Percentiles rank a stretch among this genome's conserved stretches.
Evolutionary conservation across 495 filamentous ascomycete species (phyloP).

Genomic region (Penicillium herquei): DNA sequence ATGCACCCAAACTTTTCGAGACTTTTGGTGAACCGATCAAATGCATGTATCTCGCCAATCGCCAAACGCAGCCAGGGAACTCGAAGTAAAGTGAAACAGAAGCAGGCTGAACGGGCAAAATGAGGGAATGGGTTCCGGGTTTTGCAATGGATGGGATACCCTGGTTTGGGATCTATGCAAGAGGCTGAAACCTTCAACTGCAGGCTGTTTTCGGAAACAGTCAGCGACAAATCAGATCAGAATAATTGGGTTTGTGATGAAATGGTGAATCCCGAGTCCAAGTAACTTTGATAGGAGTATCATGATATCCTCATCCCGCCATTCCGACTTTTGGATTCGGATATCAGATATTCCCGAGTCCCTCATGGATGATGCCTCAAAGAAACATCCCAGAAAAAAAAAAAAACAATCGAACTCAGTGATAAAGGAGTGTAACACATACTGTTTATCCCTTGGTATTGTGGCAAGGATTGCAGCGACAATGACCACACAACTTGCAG

Average conservation of each 20-base stretch:
- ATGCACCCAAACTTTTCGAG: constrained; percentile 14
- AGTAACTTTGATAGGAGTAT: too few species aligned
- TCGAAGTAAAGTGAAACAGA: constrained; percentile 2
- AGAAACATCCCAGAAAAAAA: too few species aligned
- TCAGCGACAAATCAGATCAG: neutral
- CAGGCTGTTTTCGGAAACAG: neutral
- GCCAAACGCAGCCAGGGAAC: constrained; percentile 6
- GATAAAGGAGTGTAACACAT: neutral
- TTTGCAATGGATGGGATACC: neutral
- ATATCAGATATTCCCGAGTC: too few species aligned
- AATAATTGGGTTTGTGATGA: neutral
- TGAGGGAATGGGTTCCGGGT: neutral
- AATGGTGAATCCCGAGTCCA: neutral
- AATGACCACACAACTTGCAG: constrained; percentile 49
- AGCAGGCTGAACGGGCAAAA: neutral
- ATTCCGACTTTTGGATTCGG: too few species aligned
- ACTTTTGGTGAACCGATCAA: constrained; percentile 16
- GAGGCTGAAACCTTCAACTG: neutral
- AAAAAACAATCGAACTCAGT: neutral
- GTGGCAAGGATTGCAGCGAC: constrained; percentile 47
- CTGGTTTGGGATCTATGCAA: constrained; percentile 1
- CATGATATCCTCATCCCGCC: too few species aligned
- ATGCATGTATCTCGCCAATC: constrained; percentile 10
- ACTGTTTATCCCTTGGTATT: constrained; percentile 37
- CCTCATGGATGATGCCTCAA: too few species aligned